These are phyloP conservation scores for Cercospora canescens DNA, from an alignment of 2,329 filamentous ascomycete species.

Conservation along the genomic window DNA sequence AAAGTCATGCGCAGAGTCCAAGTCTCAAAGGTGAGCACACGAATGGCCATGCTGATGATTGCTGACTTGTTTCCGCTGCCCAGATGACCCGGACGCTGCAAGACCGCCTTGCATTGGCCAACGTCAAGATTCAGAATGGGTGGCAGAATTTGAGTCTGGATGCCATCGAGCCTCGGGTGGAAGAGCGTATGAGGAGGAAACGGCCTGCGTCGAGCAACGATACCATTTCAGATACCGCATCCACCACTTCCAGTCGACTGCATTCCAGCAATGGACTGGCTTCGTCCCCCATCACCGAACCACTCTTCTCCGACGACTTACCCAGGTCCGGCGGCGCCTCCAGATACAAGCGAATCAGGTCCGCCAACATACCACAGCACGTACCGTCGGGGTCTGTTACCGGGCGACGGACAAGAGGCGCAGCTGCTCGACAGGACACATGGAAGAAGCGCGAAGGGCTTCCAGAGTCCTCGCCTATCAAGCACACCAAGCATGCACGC, in stretches of 20 bases:
- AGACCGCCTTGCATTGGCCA: constrained; percentile 90
- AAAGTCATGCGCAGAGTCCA: constrained; percentile 41
- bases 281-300: constrained; percentile 80
- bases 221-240: constrained; percentile 82
- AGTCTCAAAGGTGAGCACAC: constrained; percentile 38
- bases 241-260: constrained; percentile 74
- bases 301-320: constrained; percentile 82
- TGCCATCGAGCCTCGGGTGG: constrained; percentile 79
- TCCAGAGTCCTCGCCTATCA: constrained; percentile 83
- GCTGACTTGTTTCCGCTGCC: constrained; percentile 26
- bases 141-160: constrained; percentile 89
- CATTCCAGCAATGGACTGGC: constrained; percentile 69
- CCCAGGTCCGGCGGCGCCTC: constrained; percentile 66
- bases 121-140: constrained; percentile 95
- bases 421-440: constrained; percentile 49
- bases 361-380: constrained; percentile 23
- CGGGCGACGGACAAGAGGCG: constrained; percentile 33
- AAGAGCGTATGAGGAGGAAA: constrained; percentile 75
- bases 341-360: constrained; percentile 33
- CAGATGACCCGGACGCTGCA: constrained; percentile 93
- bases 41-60: background rate
- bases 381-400: constrained; percentile 33
- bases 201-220: constrained; percentile 63
- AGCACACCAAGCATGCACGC: constrained; percentile 71
- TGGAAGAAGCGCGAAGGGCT: constrained; percentile 79